Evolutionary conservation across 345 rosid species (phyloP), one percentile per base, ranked within the genome.

Genomic region (Noccaea bulbosa): DNA sequence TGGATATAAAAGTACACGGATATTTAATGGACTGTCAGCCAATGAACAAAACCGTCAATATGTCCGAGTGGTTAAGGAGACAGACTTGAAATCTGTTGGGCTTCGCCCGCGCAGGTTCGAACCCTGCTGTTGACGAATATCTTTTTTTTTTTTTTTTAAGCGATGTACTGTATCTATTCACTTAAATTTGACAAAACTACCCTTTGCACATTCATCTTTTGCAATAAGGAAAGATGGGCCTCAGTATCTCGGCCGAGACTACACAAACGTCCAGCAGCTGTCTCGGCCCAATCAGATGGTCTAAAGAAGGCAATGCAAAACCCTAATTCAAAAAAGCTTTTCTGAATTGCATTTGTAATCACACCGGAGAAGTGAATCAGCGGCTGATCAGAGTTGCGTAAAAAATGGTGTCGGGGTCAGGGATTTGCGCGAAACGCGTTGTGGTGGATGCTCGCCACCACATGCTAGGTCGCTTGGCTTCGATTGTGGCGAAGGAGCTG

Each of bases 51-150:
- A 4, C 0, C 33, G 69, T 64, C 94, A 87, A 89, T 91, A 93
- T 90, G 96, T 91, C 94, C 88, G 94, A 91, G 94, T 87, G 96
- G 92, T 91, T 86, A 93, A 91, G 94, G 94, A 91, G 96, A 85
- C 86, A 87, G 92, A 89, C 91, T 86, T 86, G 91, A 91, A 88
- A 90, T 90, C 88, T 86, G 83, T 85, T 86, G 87, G 88, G 90
- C 83, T 82, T 12, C 73, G 88, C 90, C 87, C 86, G 84, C 88
- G 87, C 88, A 85, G 86, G 87, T 88, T 90, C 90, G 86, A 88
- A 86, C 84, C 93, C 90, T 86, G 84, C 87, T 86, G 87, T 86
- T 86, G 85, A 85, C 88, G 93, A 11, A 3, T 22, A 0, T 6
- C 0, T 53, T 52, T 30, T 32, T 1, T 7, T 3, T 53, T 53